phyloP scores from a whole-genome alignment of 2,329 filamentous ascomycete genomes.

The Metarhizium robertsii region DNA sequence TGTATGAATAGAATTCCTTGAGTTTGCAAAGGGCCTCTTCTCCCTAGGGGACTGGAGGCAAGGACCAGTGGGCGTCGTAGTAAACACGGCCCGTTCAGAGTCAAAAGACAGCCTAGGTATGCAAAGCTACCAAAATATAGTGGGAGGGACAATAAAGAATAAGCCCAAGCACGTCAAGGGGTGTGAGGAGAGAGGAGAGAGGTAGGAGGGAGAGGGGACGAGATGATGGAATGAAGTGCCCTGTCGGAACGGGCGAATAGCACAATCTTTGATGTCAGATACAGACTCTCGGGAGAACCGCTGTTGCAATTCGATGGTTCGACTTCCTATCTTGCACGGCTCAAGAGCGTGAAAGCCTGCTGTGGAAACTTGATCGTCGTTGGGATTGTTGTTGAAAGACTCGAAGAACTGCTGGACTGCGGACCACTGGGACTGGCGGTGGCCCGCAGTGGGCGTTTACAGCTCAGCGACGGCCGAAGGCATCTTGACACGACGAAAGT shows the following conservation, averaged over 20 bases:
- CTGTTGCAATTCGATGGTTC: slow-evolving; percentile 4
- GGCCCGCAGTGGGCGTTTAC: slow-evolving; percentile 80
- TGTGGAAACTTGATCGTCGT: slow-evolving; percentile 59
- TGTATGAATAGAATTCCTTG: too few species aligned
- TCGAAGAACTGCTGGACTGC: slow-evolving; percentile 85
- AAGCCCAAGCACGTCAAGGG: not conserved
- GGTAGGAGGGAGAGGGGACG: slow-evolving; percentile 1
- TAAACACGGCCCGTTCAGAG: not conserved
- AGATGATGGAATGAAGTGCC: slow-evolving; percentile 12
- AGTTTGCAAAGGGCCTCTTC: too few species aligned
- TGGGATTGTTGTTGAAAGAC: slow-evolving; percentile 35
- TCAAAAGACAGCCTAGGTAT: too few species aligned
- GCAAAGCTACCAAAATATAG: not conserved
- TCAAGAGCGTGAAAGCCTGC: slow-evolving; percentile 38
- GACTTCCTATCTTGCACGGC: slow-evolving; percentile 9
- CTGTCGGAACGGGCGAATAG: slow-evolving; percentile 19
- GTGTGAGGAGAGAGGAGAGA: not conserved
- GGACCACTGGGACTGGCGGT: slow-evolving; percentile 39
- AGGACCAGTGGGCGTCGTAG: not conserved
- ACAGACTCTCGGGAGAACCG: slow-evolving; percentile 28
- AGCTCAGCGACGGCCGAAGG: slow-evolving; percentile 78
- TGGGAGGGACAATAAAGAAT: not conserved
- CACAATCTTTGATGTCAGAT: slow-evolving; percentile 24
- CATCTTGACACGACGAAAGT: slow-evolving; percentile 64
- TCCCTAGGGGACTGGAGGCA: too few species aligned